Percentiles rank a stretch among this genome's conserved stretches.
These are phyloP conservation scores for Asclepias syriaca DNA, from an alignment of 257 asterid species.

Conservation along the genomic window DNA sequence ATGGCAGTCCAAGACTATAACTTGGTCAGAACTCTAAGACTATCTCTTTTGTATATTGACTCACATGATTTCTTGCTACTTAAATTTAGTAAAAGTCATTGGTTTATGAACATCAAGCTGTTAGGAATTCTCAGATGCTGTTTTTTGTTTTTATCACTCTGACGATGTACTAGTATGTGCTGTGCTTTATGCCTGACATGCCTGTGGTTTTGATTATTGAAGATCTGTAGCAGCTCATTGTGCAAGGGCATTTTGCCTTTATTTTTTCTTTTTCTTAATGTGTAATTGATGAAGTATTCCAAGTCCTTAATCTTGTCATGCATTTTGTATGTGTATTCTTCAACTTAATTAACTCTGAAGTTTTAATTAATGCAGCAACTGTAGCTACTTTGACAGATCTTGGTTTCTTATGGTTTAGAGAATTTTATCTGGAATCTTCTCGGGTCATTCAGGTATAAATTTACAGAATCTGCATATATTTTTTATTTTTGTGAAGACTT, in stretches of 20 bases:
- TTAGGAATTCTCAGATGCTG: background rate
- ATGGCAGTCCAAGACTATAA: background rate
- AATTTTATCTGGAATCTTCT: constrained; percentile 98
- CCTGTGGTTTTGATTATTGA: background rate
- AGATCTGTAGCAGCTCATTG: background rate
- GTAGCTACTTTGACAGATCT: constrained; percentile 77
- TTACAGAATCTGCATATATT: background rate
- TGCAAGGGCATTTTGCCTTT: background rate
- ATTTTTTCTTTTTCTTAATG: background rate
- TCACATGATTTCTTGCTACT: background rate
- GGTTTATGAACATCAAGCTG: background rate
- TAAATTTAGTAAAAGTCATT: background rate
- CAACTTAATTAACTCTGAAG: constrained; percentile 23
- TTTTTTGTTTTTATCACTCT: background rate
- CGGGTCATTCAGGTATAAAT: constrained; percentile 89
- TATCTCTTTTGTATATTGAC: background rate
- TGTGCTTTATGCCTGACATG: background rate
- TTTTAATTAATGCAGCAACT: constrained; percentile 66
- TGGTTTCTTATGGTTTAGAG: constrained; percentile 98
- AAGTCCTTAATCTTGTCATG: background rate
- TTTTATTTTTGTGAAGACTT: background rate
- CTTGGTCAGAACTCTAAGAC: background rate
- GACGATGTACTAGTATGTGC: background rate
- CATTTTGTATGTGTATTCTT: constrained; percentile 14
- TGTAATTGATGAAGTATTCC: background rate